Conservation (phyloP, 805 yeast genomes). For the Nakazawaea pomicola region DNA sequence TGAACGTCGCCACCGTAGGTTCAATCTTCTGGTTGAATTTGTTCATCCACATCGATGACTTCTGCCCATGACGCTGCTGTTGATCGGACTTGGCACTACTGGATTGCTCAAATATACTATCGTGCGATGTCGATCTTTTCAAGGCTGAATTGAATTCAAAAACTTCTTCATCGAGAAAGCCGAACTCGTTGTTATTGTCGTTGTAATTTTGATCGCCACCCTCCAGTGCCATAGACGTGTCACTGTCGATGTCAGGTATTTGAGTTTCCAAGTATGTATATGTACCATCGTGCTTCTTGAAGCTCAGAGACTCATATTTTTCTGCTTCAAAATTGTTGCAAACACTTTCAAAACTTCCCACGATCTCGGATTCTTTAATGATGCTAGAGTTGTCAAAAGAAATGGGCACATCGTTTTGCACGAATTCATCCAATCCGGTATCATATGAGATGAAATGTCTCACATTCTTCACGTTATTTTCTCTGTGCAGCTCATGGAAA, state of each 20-base stretch:
- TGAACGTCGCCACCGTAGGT: not conserved
- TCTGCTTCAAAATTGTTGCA: too few species aligned
- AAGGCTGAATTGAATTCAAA: constrained; percentile 9
- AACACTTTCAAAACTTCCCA: constrained; percentile 10
- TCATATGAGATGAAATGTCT: constrained; percentile 28
- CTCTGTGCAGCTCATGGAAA: not conserved
- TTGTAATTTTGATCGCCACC: too few species aligned
- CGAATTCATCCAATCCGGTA: constrained; percentile 19
- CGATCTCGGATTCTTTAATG: constrained; percentile 6
- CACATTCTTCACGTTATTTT: constrained; percentile 15
- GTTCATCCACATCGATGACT: constrained; percentile 13
- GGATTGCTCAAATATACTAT: constrained; percentile 23
- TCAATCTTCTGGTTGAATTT: constrained; percentile 8
- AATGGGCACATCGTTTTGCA: not conserved
- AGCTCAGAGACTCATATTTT: too few species aligned
- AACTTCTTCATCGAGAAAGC: not conserved
- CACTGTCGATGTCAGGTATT: too few species aligned
- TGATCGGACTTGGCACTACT: too few species aligned
- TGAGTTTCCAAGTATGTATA: too few species aligned
- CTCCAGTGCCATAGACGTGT: too few species aligned
- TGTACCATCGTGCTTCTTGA: too few species aligned
- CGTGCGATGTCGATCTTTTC: constrained; percentile 22
- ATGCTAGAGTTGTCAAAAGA: constrained; percentile 5
- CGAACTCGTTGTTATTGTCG: not conserved
- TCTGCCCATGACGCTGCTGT: not conserved